Evolutionary conservation across 2,329 filamentous ascomycete genomes (phyloP).

Genomic region (Metarhizium humberi): DNA sequence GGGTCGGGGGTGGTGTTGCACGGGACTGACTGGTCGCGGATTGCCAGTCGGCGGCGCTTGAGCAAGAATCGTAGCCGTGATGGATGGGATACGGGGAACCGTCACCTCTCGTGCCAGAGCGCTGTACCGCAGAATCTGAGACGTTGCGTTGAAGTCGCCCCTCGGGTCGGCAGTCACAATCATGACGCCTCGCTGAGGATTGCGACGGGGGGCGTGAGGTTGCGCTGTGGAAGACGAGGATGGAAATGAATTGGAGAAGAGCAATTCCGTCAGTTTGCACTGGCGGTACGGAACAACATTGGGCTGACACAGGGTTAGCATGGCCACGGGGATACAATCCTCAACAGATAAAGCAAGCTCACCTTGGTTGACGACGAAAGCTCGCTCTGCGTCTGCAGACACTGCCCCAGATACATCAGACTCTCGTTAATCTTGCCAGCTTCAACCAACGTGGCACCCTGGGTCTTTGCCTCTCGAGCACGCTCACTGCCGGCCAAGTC

Average conservation of each 20-base stretch:
- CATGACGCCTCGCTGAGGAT: conserved; percentile 86
- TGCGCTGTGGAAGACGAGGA: conserved; percentile 38
- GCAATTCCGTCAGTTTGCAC: conserved; percentile 75
- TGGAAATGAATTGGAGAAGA: conserved; percentile 83
- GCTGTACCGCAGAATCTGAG: conserved; percentile 89
- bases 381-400: conserved; percentile 89
- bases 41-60: conserved; percentile 18
- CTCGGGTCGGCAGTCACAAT: conserved; percentile 89
- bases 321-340: not conserved
- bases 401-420: conserved; percentile 96
- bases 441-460: conserved; percentile 84
- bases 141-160: conserved; percentile 94
- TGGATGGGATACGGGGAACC: conserved; percentile 77
- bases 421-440: conserved; percentile 98
- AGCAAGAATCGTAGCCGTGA: conserved; percentile 59
- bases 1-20: conserved; percentile 22
- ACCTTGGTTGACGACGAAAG: conserved; percentile 66
- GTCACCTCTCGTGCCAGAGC: conserved; percentile 89
- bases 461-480: conserved; percentile 86
- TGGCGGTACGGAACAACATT: conserved; percentile 71
- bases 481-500: conserved; percentile 91
- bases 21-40: conserved; percentile 19
- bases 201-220: conserved; percentile 36
- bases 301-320: conserved; percentile 37
- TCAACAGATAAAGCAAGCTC: conserved; percentile 11